These are phyloP conservation scores for Coprinopsis cinerea DNA, from an alignment of 768 basidiomycete genomes.

Conservation along the genomic window DNA sequence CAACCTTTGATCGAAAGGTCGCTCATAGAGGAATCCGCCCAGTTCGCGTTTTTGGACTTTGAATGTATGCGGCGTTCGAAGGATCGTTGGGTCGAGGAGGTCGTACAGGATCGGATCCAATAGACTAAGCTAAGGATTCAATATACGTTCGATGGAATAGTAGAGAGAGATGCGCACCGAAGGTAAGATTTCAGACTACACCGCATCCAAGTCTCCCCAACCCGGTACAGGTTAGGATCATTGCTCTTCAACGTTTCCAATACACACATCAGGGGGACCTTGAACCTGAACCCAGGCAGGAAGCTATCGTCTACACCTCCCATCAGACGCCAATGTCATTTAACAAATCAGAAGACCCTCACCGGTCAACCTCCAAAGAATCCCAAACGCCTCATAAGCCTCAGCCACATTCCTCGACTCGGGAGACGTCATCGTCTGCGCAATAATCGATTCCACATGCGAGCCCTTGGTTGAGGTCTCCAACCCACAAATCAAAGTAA, in stretches of 20 bases:
- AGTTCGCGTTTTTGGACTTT: slow-evolving; percentile 64
- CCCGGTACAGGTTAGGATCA: slow-evolving; percentile 65
- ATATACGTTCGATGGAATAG: neutral
- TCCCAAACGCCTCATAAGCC: slow-evolving; percentile 84
- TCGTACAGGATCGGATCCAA: slow-evolving; percentile 84
- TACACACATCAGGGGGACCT: slow-evolving; percentile 82
- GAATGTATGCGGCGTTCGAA: slow-evolving; percentile 39
- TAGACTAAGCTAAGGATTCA: slow-evolving; percentile 45
- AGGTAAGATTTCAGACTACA: slow-evolving; percentile 89
- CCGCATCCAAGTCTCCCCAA: slow-evolving; percentile 97
- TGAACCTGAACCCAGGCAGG: slow-evolving; percentile 77
- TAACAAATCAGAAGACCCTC: slow-evolving; percentile 14
- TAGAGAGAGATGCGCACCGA: slow-evolving; percentile 46
- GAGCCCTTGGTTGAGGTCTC: slow-evolving; percentile 48
- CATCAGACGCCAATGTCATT: slow-evolving; percentile 5
- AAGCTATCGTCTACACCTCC: slow-evolving; percentile 61
- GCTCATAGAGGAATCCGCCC: slow-evolving; percentile 61
- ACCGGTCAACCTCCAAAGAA: slow-evolving; percentile 90
- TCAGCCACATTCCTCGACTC: slow-evolving; percentile 42
- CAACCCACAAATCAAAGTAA: slow-evolving; percentile 78
- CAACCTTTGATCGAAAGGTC: slow-evolving; percentile 72
- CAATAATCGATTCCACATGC: slow-evolving; percentile 75
- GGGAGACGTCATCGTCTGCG: slow-evolving; percentile 60
- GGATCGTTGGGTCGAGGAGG: slow-evolving; percentile 65
- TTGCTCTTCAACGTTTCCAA: slow-evolving; percentile 76